Evolutionary conservation across 208 protist species (phyloP).

Genomic region (Porcisia deanei): DNA sequence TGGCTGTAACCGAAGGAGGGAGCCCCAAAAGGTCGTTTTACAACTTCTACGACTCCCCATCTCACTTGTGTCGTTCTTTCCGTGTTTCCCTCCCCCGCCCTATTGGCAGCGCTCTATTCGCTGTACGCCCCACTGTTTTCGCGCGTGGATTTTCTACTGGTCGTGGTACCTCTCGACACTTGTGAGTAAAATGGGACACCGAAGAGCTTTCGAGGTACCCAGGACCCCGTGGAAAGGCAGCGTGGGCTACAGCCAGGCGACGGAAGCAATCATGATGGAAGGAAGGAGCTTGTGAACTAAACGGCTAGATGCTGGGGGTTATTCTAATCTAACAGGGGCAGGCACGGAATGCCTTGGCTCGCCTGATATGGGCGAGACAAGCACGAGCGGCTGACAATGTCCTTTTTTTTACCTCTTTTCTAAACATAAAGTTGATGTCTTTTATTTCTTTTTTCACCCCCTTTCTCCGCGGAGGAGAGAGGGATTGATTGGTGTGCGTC

Average conservation of each 20-base stretch:
- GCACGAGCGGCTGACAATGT: background rate
- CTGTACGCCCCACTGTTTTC: too few relatives aligned
- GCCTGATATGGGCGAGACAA: background rate
- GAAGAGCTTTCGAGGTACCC: background rate
- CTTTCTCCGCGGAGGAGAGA: background rate
- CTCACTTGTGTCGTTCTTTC: too few relatives aligned
- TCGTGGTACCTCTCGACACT: too few relatives aligned
- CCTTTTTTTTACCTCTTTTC: background rate
- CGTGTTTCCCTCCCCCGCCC: too few relatives aligned
- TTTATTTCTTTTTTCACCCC: background rate
- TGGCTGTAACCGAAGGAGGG: too few relatives aligned
- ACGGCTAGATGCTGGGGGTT: background rate
- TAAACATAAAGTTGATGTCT: background rate
- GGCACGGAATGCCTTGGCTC: background rate
- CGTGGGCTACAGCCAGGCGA: background rate
- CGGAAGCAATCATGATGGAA: background rate
- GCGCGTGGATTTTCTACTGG: too few relatives aligned
- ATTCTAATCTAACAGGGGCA: background rate
- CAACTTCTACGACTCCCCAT: too few relatives aligned
- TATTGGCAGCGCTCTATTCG: too few relatives aligned
- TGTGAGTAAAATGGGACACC: background rate
- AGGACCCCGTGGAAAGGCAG: background rate
- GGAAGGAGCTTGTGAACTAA: background rate
- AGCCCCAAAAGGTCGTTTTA: too few relatives aligned
- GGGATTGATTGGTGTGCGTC: background rate